Evolutionary conservation across 2,329 filamentous ascomycete species (phyloP), one percentile per base, ranked within the genome.

Genomic region (Neonectria hederae): DNA sequence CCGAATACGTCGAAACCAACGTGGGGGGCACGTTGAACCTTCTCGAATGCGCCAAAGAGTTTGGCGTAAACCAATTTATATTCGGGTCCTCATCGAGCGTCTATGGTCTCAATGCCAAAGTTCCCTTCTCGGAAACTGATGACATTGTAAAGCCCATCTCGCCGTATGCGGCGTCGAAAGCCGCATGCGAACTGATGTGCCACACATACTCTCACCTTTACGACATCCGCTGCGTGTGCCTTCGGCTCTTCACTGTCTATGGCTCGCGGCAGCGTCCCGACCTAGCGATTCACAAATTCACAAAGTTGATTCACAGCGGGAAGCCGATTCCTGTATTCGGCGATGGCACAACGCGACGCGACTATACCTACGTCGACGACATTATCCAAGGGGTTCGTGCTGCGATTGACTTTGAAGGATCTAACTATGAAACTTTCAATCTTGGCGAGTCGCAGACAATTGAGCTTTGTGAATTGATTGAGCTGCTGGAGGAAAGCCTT

Each of bases 211-310:
- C 69, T 9, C 69, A 71, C 48, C 68, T 74, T 3, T 72, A 73
- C 52, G 57, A 30, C 40, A 67, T 73, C 14, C 66, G 69, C n/a
- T 72, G 68, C 59, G 40, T 72, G 24, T 69, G 66, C 14, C 68
- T 73, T 11, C 59, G 71, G n/a, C 72, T 73, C 66, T 73, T 73
- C 54, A 73, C 68, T 30, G 71, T 72, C 11, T 74, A 74, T 43
- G 71, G 71, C 43, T 59, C 70, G 11, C 66, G 70, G 9, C 70
- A 72, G 57, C 71, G 71, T 5, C 70, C 71, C 2, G 71, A 73
- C 42, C 58, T 73, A 43, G 70, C 70, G 8, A 71, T 72, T 30
- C 65, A 70, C 61, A 73, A 73, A 38, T 72, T 72, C 26, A 63
- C 69, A 4, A 66, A 65, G 55, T 53, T 72, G 17, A 73, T 73